Evolutionary conservation across 192 early-diverging fungal genomes (phyloP).

Genomic region (Chytriomyces confervae): DNA sequence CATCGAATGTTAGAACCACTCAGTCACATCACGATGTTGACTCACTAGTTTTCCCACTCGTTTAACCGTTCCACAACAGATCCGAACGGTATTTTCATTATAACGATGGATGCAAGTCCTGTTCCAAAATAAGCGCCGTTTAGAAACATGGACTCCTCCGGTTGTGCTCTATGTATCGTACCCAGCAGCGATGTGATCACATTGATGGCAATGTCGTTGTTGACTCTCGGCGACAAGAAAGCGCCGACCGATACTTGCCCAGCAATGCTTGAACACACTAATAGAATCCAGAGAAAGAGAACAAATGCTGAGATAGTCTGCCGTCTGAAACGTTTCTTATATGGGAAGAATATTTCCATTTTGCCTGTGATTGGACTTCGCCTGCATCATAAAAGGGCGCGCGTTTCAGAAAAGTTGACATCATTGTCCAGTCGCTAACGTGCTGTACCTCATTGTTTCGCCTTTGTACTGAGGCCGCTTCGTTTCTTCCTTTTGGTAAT

Average conservation of each 20-base stretch:
- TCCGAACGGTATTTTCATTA: slow-evolving; percentile 34
- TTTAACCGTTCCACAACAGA: slow-evolving; percentile 50
- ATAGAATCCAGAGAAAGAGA: slow-evolving; percentile 44
- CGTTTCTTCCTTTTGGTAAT: slow-evolving; percentile 57
- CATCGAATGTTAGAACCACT: neutral
- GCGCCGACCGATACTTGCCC: slow-evolving; percentile 41
- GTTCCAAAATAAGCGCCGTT: slow-evolving; percentile 7
- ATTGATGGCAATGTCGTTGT: slow-evolving; percentile 29
- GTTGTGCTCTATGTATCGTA: slow-evolving; percentile 15
- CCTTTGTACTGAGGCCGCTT: slow-evolving; percentile 58
- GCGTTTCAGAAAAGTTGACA: neutral
- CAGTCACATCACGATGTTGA: neutral
- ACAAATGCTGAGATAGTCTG: slow-evolving; percentile 47
- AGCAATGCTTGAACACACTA: slow-evolving; percentile 51
- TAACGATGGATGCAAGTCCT: slow-evolving; percentile 34
- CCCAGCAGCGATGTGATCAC: slow-evolving; percentile 53
- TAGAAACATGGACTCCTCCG: neutral
- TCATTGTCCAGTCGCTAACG: neutral
- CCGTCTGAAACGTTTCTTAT: slow-evolving; percentile 41
- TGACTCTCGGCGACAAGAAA: slow-evolving; percentile 30
- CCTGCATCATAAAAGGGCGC: neutral
- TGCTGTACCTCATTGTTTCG: slow-evolving; percentile 10
- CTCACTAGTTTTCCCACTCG: slow-evolving; percentile 58
- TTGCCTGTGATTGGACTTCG: slow-evolving; percentile 56
- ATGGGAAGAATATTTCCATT: slow-evolving; percentile 56